A percentile compares a stretch with the other conserved stretches of the same genome.
phyloP scores from a whole-genome alignment of 176 grass and related monocot species.

The Echinochloa phyllopogon region DNA sequence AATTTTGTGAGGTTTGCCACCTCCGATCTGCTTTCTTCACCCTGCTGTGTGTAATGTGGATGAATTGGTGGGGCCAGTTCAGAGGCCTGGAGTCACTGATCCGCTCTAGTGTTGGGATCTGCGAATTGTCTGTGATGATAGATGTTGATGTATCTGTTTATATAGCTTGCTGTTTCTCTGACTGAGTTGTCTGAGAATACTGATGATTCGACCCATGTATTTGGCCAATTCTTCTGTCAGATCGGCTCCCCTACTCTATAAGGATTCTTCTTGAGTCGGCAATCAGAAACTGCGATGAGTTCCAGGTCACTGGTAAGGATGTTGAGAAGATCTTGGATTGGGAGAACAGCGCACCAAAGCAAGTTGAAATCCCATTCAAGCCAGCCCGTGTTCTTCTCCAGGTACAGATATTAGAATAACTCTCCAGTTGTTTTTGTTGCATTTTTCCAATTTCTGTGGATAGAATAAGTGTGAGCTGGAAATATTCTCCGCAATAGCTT shows the following conservation, averaged over 20 bases:
- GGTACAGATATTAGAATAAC: slow-evolving; percentile 39
- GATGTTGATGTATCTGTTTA: background rate
- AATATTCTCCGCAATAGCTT: slow-evolving; percentile 48
- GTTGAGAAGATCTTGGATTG: slow-evolving; percentile 96
- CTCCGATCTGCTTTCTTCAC: slow-evolving; percentile 4
- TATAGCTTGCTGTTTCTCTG: background rate
- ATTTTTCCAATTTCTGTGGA: slow-evolving; percentile 18
- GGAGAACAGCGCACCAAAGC: slow-evolving; percentile 88
- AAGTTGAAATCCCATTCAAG: slow-evolving; percentile 95
- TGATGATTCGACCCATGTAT: background rate
- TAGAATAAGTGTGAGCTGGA: slow-evolving; percentile 43
- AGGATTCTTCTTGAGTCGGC: slow-evolving; percentile 95
- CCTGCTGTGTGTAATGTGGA: background rate
- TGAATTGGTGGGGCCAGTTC: background rate
- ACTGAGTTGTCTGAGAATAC: background rate
- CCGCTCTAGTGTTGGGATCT: background rate
- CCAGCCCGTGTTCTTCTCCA: slow-evolving; percentile 96
- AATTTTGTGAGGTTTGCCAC: background rate
- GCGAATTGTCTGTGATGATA: background rate
- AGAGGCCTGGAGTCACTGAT: slow-evolving; percentile 5
- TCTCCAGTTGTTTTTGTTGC: background rate
- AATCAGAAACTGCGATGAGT: slow-evolving; percentile 95
- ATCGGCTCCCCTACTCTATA: slow-evolving; percentile 91
- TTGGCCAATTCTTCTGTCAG: slow-evolving; percentile 39
- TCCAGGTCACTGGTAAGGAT: slow-evolving; percentile 90